Base-by-base conservation (phyloP, 345 rosid genomes). In the Aquilaria sinensis region DNA sequence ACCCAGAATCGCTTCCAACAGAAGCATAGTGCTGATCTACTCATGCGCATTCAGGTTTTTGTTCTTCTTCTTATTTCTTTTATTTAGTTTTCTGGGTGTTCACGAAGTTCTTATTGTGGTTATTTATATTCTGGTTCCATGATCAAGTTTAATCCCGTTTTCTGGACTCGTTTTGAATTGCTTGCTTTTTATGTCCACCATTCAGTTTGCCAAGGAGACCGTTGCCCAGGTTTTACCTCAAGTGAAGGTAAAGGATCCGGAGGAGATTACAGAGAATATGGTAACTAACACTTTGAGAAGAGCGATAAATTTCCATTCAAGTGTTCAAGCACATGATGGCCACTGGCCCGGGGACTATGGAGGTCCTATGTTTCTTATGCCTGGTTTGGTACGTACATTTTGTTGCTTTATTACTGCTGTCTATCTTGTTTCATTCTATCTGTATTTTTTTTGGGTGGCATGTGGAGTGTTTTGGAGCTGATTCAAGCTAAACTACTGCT, bases 301-400 rank as follows among this genome's bases (percentile, higher is more conserved):
- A 74, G 95, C 87, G 61, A 9, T 94, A 68, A 75, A 69, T 72
- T 88, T 78, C 73, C 75, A 86, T 77, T 88, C 99, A 53, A 75
- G 82, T 45, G 66, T 90, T 31, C 97, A 90, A 76, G 96, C 95
- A 2, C 77, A 81, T 51, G 99, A 94, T 54, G 99, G 96, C 37
- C 97, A 94, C 66, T 94, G 99, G 99, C 89, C 96, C 1, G 97
- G 99, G n/a, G 99, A 94, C 76, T 94, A 94, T 77, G 97, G 96
- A 31, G 99, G 99, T 65, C 97, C 99, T 53, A 86, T 90, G 97
- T 94, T 94, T 79, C 96, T 90, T 47, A 70, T 94, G 78, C 99
- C 97, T 29, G 97, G 97, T 56, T 75, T 90, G 86, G 97, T 90
- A 68, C 56, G 81, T 74, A 56, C 61, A 53, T 53, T 53, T 53